Conservation (phyloP, 2,329 filamentous ascomycete genomes). For the Hypoxylon sp. region DNA sequence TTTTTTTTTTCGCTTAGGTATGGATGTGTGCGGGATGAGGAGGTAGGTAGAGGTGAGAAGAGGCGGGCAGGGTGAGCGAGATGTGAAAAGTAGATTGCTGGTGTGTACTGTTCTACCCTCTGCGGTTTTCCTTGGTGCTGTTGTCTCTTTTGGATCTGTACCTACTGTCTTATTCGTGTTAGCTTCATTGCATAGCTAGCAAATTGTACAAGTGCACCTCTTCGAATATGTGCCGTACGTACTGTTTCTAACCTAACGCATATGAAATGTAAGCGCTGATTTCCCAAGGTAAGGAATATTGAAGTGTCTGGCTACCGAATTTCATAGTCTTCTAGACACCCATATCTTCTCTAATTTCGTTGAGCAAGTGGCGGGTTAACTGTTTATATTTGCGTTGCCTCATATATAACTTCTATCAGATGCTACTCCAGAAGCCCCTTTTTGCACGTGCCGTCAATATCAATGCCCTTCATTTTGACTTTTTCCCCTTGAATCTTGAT, state of each 20-base stretch:
- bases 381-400: too few relatives aligned
- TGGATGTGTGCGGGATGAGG: background rate
- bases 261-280: too few relatives aligned
- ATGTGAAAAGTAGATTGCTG: conserved; percentile 3
- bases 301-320: too few relatives aligned
- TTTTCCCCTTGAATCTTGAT: too few relatives aligned
- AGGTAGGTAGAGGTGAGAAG: background rate
- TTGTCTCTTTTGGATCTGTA: conserved; percentile 13
- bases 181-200: conserved; percentile 7
- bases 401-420: too few relatives aligned
- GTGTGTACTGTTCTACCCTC: background rate
- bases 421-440: background rate
- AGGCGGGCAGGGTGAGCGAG: background rate
- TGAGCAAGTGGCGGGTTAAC: too few relatives aligned
- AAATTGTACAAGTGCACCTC: conserved; percentile 19
- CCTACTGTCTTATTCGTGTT: conserved; percentile 9
- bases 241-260: background rate
- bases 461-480: too few relatives aligned
- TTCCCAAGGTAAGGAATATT: too few relatives aligned
- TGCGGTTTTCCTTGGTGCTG: background rate
- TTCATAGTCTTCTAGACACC: too few relatives aligned
- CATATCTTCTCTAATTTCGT: too few relatives aligned
- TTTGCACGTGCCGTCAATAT: too few relatives aligned
- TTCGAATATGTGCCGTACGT: background rate
- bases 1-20: too few relatives aligned